These are phyloP conservation scores for Aspergillus latus DNA, from an alignment of 2,329 filamentous ascomycete species.

Conservation along the genomic window DNA sequence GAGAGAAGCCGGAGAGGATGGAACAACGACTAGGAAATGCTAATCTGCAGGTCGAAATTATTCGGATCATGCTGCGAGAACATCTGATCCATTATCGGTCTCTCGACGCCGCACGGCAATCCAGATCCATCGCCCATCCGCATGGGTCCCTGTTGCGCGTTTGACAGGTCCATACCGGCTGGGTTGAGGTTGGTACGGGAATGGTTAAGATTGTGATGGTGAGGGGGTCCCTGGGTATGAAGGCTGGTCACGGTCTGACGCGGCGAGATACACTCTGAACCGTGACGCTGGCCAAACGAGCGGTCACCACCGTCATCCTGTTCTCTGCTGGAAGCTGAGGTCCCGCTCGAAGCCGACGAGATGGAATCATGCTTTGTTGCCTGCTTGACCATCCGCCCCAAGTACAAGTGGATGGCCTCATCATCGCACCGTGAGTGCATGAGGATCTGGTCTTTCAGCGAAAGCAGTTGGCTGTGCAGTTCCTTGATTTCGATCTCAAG, in stretches of 20 bases:
- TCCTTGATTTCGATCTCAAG: slow-evolving; percentile 36
- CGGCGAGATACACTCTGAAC: not conserved
- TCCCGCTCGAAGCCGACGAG: not conserved
- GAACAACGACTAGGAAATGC: not conserved
- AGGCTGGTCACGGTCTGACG: not conserved
- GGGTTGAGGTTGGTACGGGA: not conserved
- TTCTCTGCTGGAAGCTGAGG: not conserved
- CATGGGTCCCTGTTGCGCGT: not conserved
- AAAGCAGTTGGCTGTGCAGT: slow-evolving; percentile 39
- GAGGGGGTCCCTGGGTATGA: not conserved
- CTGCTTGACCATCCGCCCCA: slow-evolving; percentile 40
- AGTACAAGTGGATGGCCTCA: slow-evolving; percentile 37
- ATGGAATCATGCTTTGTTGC: slow-evolving; percentile 23
- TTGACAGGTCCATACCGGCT: not conserved
- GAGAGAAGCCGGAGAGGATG: no score
- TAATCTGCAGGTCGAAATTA: slow-evolving; percentile 9
- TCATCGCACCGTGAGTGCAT: slow-evolving; percentile 42
- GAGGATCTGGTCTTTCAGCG: slow-evolving; percentile 42
- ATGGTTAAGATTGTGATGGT: not conserved
- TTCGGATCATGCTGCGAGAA: not conserved
- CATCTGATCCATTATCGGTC: slow-evolving; percentile 5
- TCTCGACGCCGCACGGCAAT: slow-evolving; percentile 5
- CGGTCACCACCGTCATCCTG: not conserved
- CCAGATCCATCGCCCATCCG: not conserved
- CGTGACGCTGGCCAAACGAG: not conserved